Evolutionary conservation across 257 asterid species (phyloP).

Genomic region (Petrea volubilis): DNA sequence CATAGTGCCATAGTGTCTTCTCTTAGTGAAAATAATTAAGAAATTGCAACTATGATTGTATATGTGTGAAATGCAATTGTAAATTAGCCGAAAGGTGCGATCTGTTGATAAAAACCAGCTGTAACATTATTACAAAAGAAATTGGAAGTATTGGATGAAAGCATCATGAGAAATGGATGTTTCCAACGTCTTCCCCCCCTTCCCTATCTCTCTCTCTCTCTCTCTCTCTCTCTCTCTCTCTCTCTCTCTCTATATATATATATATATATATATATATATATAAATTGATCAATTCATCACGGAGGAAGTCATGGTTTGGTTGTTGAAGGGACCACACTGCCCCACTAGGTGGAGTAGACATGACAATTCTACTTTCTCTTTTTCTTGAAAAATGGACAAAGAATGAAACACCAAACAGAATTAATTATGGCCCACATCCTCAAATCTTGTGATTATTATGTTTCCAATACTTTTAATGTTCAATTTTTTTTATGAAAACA

Average conservation of each 20-base stretch:
- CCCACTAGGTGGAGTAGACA: background rate
- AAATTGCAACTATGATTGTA: no score
- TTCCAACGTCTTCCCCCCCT: conserved; percentile 8
- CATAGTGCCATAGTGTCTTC: no score
- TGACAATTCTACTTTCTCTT: conserved; percentile 3
- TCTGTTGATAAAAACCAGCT: conserved; percentile 7
- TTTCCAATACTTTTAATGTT: background rate
- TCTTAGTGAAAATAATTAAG: no score
- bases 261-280: background rate
- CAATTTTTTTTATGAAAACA: no score
- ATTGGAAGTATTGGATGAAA: conserved; percentile 11
- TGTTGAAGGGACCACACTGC: conserved; percentile 16
- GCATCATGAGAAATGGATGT: conserved; percentile 26
- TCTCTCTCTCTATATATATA: no score
- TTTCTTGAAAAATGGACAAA: background rate
- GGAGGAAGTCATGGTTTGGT: background rate
- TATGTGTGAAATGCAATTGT: background rate
- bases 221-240: no score
- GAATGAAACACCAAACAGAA: background rate
- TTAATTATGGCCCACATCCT: conserved; percentile 19
- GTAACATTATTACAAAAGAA: background rate
- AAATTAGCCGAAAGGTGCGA: background rate
- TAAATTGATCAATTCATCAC: background rate
- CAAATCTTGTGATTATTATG: background rate
- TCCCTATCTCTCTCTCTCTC: no score